These are phyloP conservation scores for Bocquillonia castaneifolia DNA, from an alignment of 441 rosid species.

Conservation along the genomic window DNA sequence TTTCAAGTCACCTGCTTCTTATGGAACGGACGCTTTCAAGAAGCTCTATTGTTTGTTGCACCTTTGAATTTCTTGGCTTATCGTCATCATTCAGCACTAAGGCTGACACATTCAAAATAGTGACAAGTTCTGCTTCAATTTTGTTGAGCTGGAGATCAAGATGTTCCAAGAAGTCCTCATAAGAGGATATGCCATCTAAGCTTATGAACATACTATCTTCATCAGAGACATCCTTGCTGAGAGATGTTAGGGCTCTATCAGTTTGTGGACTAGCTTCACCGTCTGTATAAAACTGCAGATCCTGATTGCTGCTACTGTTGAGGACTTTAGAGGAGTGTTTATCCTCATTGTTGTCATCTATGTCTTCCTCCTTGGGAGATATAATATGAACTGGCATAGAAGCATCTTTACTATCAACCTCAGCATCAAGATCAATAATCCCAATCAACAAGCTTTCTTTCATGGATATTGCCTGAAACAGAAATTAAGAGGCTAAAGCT, in stretches of 20 bases:
- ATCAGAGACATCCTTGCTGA: slow-evolving; percentile 9
- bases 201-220: slow-evolving; percentile 31
- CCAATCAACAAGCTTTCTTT: slow-evolving; percentile 75
- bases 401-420: slow-evolving; percentile 36
- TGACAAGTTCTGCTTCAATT: slow-evolving; percentile 62
- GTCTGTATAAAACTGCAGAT: slow-evolving; percentile 17
- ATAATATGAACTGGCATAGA: slow-evolving; percentile 53
- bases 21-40: slow-evolving; percentile 47
- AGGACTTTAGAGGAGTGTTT: neutral
- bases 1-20: slow-evolving; percentile 45
- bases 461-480: slow-evolving; percentile 67
- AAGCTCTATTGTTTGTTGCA: slow-evolving; percentile 59
- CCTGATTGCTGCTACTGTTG: slow-evolving; percentile 23
- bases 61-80: slow-evolving; percentile 45
- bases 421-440: slow-evolving; percentile 52
- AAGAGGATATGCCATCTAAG: slow-evolving; percentile 42
- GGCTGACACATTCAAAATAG: slow-evolving; percentile 52
- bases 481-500: slow-evolving; percentile 5
- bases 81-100: slow-evolving; percentile 42
- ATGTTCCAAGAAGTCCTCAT: slow-evolving; percentile 52
- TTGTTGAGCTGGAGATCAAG: slow-evolving; percentile 55
- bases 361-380: slow-evolving; percentile 45
- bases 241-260: slow-evolving; percentile 25
- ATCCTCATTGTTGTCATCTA: slow-evolving; percentile 16
- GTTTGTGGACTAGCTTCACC: slow-evolving; percentile 19